Evolutionary conservation across 1,284 basidiomycete species (phyloP).

Genomic region (Hypsizygus ulmarius): DNA sequence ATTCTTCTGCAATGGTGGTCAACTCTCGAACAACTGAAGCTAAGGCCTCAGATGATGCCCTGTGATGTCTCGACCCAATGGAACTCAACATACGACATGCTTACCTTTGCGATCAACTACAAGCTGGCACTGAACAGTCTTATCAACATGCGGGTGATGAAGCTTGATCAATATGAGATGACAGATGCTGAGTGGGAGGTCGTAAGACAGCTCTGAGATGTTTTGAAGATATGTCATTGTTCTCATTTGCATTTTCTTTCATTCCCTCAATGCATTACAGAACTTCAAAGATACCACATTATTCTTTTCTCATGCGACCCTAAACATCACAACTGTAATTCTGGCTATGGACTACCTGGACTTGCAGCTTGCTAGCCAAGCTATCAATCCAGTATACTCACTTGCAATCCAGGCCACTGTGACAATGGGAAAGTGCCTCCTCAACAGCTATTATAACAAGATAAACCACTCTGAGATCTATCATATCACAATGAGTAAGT

Average conservation of each 20-base stretch:
- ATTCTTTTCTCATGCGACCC: slow-evolving; percentile 20
- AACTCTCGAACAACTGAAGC: slow-evolving; percentile 5
- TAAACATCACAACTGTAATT: slow-evolving; percentile 25
- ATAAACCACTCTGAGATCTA: slow-evolving; percentile 28
- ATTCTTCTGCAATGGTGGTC: slow-evolving; percentile 24
- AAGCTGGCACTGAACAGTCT: slow-evolving; percentile 14
- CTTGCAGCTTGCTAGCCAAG: slow-evolving; percentile 3
- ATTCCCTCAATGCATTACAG: background rate
- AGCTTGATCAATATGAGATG: slow-evolving; percentile 15
- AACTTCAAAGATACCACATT: slow-evolving; percentile 20
- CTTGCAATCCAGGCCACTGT: slow-evolving; percentile 1
- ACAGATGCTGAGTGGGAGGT: slow-evolving; percentile 22
- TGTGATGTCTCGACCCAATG: slow-evolving; percentile 27
- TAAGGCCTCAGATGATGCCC: slow-evolving; percentile 18
- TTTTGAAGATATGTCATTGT: slow-evolving; percentile 3
- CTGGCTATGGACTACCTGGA: slow-evolving; percentile 29
- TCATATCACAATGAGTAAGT: slow-evolving; percentile 30
- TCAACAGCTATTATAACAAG: slow-evolving; percentile 29
- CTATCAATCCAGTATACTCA: background rate
- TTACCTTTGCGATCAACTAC: slow-evolving; percentile 24
- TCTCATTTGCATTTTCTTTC: background rate
- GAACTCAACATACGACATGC: slow-evolving; percentile 31
- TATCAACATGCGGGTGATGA: slow-evolving; percentile 10
- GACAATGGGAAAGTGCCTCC: background rate
- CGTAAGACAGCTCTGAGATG: background rate